Base-by-base conservation (phyloP, 495 filamentous ascomycete species). In the Letharia columbiana region DNA sequence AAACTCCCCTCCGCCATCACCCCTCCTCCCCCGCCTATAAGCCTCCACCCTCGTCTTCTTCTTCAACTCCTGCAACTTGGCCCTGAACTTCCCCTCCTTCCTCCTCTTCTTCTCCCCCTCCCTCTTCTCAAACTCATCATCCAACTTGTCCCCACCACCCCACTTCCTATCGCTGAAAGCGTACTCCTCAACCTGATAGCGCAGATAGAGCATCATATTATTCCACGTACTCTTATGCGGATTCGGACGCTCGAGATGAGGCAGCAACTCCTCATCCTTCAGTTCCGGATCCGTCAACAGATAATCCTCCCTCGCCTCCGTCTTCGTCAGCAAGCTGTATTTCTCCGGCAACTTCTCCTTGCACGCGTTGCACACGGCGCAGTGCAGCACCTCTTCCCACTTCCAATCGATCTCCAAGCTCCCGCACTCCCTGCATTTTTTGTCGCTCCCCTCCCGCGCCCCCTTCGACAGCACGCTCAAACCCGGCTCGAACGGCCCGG, bases 141-240 rank as follows among this genome's bases (percentile, higher is more conserved):
- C 95, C 41, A 98, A 76, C 37, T 85, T 87, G 69, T 94, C 92
- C 0, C 87, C 72, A 0, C 87, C 89, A 0, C 93, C 94, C 94
- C 94, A 98, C 72, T 89, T 89, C 73, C 89, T 91, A 12, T 80
- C 73, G 71, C 54, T 57, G 10, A 96, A 89, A 2, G 91, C 94
- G 72, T 96, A 96, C 59, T 89, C 90, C 71, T 98, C 94, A 3
- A 98, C 88, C 72, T 98, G 95, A 66, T 86, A 97, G 1, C 95
- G 87, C 12, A 98, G 80, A 73, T 89, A 98, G 1, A 98, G 84
- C 89, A 94, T 94, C 94, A 98, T 98, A 78, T 94, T 91, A 71
- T 96, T 92, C 91, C 91, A 98, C 44, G 92, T 91, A 0, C 87
- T 85, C 73, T 96, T 96, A 74, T 97, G 93, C 28, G 94, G 94